phyloP scores from a whole-genome alignment of 1,139 yeast genomes.

The Schwanniomyces etchellsii region DNA sequence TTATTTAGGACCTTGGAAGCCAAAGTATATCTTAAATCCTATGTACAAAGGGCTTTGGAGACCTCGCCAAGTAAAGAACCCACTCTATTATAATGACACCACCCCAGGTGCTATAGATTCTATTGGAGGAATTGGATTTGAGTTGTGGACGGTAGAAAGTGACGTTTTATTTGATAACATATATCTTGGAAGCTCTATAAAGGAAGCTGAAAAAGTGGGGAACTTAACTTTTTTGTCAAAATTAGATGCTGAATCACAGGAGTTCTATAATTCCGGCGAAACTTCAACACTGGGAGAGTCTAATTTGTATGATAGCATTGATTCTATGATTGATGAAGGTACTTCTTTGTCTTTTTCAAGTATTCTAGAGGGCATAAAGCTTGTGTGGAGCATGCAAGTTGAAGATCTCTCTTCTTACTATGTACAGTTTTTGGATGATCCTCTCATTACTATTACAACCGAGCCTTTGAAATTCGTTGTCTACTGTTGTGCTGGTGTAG shows the following conservation, averaged over 20 bases:
- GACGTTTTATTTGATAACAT: slow-evolving; percentile 76
- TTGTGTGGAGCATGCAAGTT: slow-evolving; percentile 17
- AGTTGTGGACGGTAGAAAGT: slow-evolving; percentile 82
- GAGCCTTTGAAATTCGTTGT: slow-evolving; percentile 47
- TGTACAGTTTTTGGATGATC: slow-evolving; percentile 34
- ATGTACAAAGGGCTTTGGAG: slow-evolving; percentile 73
- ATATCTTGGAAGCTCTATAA: slow-evolving; percentile 75
- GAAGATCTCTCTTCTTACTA: slow-evolving; percentile 26
- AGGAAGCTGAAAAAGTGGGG: slow-evolving; percentile 80
- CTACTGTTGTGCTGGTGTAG: slow-evolving; percentile 37
- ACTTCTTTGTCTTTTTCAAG: slow-evolving; percentile 9
- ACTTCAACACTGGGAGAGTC: too few relatives aligned
- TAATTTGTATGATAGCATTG: background rate
- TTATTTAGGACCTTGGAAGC: slow-evolving; percentile 74
- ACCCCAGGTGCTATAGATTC: slow-evolving; percentile 59
- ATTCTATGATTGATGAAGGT: background rate
- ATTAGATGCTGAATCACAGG: slow-evolving; percentile 42
- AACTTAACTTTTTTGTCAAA: slow-evolving; percentile 69
- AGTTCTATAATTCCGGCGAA: background rate
- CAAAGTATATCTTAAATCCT: slow-evolving; percentile 66
- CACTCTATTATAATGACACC: slow-evolving; percentile 56
- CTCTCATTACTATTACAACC: slow-evolving; percentile 32
- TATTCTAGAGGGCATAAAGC: slow-evolving; percentile 12
- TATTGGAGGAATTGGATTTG: slow-evolving; percentile 83
- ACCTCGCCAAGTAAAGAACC: slow-evolving; percentile 65